These are phyloP conservation scores for Biscogniauxia marginata DNA, from an alignment of 2,329 filamentous ascomycete species.

Conservation along the genomic window DNA sequence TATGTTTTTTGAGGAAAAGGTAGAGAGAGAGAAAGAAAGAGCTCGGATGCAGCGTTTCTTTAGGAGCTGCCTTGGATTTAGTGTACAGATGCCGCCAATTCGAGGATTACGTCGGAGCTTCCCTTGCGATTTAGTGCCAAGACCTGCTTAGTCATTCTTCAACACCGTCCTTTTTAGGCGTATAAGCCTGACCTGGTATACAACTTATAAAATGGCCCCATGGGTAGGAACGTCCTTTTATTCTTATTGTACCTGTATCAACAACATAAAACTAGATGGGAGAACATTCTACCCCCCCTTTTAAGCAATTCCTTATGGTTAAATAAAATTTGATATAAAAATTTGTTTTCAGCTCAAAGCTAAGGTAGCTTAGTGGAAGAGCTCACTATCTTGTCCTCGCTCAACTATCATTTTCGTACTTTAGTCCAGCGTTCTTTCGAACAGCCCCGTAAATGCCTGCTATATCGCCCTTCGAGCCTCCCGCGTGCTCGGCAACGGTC, in stretches of 20 bases:
- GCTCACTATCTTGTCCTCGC: neutral
- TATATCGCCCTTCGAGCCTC: slow-evolving; percentile 72
- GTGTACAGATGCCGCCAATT: neutral
- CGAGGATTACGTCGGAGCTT: neutral
- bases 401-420: slow-evolving; percentile 63
- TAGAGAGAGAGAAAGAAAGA: neutral
- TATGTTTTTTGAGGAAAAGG: neutral
- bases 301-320: too few species aligned
- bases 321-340: too few species aligned
- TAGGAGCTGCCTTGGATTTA: neutral
- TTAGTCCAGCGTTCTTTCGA: slow-evolving; percentile 69
- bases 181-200: too few species aligned
- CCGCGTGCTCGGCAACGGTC: slow-evolving; percentile 62
- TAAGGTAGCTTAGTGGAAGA: too few species aligned
- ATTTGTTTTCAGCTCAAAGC: neutral
- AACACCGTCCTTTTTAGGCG: neutral
- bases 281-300: too few species aligned
- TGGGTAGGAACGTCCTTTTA: too few species aligned
- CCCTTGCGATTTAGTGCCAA: slow-evolving; percentile 2
- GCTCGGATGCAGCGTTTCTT: neutral
- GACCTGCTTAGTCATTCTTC: slow-evolving; percentile 21
- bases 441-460: slow-evolving; percentile 80
- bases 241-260: too few species aligned
- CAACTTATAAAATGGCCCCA: too few species aligned
- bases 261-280: too few species aligned